These are phyloP conservation scores for Hypsizygus ulmarius DNA, from an alignment of 1,284 basidiomycete species.

Conservation along the genomic window DNA sequence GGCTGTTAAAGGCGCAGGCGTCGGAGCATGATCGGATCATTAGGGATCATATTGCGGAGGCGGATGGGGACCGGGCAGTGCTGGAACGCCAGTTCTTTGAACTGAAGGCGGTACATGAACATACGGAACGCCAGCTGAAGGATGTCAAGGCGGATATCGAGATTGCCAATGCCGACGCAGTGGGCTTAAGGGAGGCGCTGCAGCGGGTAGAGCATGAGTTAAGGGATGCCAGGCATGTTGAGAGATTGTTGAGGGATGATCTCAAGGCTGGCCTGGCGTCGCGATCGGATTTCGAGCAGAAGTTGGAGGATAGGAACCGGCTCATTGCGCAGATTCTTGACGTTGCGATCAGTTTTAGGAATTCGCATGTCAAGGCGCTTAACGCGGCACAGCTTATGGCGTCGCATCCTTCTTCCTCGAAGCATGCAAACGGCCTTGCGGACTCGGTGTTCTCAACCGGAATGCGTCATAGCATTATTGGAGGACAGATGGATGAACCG, in stretches of 20 bases:
- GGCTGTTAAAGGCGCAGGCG: constrained; percentile 69
- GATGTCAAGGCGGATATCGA: constrained; percentile 57
- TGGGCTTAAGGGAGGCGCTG: constrained; percentile 69
- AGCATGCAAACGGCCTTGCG: constrained; percentile 36
- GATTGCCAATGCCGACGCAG: constrained; percentile 59
- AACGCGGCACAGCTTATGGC: constrained; percentile 59
- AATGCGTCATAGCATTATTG: constrained; percentile 49
- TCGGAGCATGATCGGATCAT: constrained; percentile 82
- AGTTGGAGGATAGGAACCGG: constrained; percentile 55
- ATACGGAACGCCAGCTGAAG: constrained; percentile 57
- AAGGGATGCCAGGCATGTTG: constrained; percentile 57
- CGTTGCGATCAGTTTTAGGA: constrained; percentile 70
- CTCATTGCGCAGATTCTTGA: constrained; percentile 73
- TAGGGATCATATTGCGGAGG: constrained; percentile 86
- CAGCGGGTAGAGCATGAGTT: constrained; percentile 67
- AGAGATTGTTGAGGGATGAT: constrained; percentile 62
- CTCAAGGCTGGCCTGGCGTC: constrained; percentile 57
- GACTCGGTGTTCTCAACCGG: constrained; percentile 48
- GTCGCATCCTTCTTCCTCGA: constrained; percentile 51
- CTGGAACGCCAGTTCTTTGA: constrained; percentile 85
- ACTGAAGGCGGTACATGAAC: constrained; percentile 61
- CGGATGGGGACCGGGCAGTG: constrained; percentile 87
- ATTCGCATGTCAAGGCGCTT: constrained; percentile 68
- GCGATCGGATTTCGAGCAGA: constrained; percentile 64
- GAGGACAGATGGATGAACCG: constrained; percentile 57